phyloP scores from a whole-genome alignment of 2,329 filamentous ascomycete species.

The Colletotrichum karsti region DNA sequence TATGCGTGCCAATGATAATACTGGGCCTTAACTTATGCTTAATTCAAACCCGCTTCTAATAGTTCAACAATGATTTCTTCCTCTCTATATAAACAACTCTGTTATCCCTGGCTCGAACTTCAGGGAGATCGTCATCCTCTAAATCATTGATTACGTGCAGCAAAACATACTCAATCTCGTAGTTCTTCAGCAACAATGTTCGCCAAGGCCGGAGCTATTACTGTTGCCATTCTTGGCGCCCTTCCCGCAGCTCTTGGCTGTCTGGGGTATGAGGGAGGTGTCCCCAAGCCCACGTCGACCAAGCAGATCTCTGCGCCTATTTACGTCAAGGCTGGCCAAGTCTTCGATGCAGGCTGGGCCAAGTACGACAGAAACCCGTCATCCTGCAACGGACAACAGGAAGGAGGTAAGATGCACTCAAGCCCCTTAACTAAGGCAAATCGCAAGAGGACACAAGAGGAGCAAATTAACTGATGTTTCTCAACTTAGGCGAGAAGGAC shows the following conservation, averaged over 20 bases:
- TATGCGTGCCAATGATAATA: not conserved
- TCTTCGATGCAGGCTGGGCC: conserved; percentile 39
- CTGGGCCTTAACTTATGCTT: not conserved
- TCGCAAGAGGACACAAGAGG: too few species aligned
- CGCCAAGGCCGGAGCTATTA: not conserved
- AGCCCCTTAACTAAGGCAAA: too few species aligned
- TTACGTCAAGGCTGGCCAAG: conserved; percentile 36
- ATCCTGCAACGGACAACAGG: conserved; percentile 47
- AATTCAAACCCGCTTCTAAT: not conserved
- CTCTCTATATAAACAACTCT: too few species aligned
- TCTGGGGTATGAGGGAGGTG: conserved; percentile 37
- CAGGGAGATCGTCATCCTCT: too few species aligned
- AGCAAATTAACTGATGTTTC: not conserved
- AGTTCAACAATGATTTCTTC: too few species aligned
- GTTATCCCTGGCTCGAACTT: too few species aligned
- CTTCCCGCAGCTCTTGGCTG: conserved; percentile 32
- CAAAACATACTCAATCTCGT: too few species aligned
- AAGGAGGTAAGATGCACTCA: too few species aligned
- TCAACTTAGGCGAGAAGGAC: conserved; percentile 43
- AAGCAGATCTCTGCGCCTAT: conserved; percentile 39
- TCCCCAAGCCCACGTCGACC: conserved; percentile 37
- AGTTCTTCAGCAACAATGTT: not conserved
- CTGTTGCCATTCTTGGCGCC: not conserved
- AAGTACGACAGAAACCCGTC: conserved; percentile 43
- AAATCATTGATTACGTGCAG: too few species aligned